Conservation (phyloP, 306 rosid species). For the Dryas drummondii region DNA sequence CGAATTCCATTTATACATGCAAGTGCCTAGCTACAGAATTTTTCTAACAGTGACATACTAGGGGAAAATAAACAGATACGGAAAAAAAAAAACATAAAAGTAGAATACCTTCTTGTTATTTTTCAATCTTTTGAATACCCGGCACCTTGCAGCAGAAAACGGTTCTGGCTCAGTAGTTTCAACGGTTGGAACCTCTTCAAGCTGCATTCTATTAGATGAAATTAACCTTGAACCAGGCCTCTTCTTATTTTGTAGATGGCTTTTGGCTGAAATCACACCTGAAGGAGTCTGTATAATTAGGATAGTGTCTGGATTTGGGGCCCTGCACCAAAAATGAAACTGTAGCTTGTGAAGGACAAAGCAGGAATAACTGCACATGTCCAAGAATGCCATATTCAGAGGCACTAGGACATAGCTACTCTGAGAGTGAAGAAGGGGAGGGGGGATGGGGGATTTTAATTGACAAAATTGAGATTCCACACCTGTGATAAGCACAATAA, state of each 20-base stretch:
- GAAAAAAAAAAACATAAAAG: background rate
- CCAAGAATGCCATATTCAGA: background rate
- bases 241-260: constrained; percentile 83
- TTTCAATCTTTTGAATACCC: constrained; percentile 69
- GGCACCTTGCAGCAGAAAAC: constrained; percentile 85
- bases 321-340: constrained; percentile 56
- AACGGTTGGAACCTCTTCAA: constrained; percentile 52
- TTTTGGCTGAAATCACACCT: constrained; percentile 90
- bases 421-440: constrained; percentile 7
- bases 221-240: constrained; percentile 82
- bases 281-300: constrained; percentile 88
- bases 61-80: background rate
- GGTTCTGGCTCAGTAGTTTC: constrained; percentile 70
- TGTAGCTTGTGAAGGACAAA: background rate
- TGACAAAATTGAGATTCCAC: constrained; percentile 31
- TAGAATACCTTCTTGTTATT: constrained; percentile 70
- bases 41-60: background rate
- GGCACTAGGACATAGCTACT: background rate
- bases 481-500: constrained; percentile 98
- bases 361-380: too few relatives aligned
- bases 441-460: background rate
- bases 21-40: background rate
- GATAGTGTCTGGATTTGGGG: constrained; percentile 97
- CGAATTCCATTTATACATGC: background rate
- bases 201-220: constrained; percentile 61